Conservation (phyloP, 176 grass and related monocot species). For the Melocanna baccifera region DNA sequence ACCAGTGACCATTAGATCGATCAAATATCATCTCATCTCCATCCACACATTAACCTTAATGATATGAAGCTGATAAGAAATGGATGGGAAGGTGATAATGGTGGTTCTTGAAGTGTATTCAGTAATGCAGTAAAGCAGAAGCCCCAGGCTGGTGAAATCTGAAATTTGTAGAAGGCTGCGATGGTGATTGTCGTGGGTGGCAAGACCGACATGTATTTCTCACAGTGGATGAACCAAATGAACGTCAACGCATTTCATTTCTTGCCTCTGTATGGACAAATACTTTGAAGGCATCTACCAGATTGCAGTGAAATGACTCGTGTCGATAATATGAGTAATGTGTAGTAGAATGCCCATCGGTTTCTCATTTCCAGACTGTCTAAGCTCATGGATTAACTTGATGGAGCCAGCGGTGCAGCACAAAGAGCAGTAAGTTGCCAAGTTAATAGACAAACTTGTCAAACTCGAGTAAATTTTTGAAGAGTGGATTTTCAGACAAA, state of each 20-base stretch:
- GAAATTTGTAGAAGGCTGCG: constrained; percentile 1
- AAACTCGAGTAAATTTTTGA: not conserved
- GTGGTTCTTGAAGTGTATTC: constrained; percentile 4
- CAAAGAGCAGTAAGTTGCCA: not conserved
- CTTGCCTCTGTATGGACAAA: not conserved
- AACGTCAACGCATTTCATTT: not conserved
- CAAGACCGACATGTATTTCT: not conserved
- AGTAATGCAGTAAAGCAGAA: not conserved
- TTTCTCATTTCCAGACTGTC: not conserved
- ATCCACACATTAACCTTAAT: not conserved
- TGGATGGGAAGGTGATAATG: not conserved
- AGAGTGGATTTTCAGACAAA: not conserved
- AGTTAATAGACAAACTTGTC: not conserved
- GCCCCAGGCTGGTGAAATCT: not conserved
- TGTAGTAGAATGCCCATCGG: not conserved
- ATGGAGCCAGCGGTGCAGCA: not conserved
- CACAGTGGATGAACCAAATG: not conserved
- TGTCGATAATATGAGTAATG: not conserved
- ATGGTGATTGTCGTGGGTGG: not conserved
- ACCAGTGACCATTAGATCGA: not conserved
- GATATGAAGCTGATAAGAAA: not conserved
- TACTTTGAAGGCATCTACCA: not conserved
- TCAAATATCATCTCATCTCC: not conserved
- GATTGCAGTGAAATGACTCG: not conserved
- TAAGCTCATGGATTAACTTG: not conserved